phyloP scores from a whole-genome alignment of 495 filamentous ascomycete species.

The Tuber calosporum region DNA sequence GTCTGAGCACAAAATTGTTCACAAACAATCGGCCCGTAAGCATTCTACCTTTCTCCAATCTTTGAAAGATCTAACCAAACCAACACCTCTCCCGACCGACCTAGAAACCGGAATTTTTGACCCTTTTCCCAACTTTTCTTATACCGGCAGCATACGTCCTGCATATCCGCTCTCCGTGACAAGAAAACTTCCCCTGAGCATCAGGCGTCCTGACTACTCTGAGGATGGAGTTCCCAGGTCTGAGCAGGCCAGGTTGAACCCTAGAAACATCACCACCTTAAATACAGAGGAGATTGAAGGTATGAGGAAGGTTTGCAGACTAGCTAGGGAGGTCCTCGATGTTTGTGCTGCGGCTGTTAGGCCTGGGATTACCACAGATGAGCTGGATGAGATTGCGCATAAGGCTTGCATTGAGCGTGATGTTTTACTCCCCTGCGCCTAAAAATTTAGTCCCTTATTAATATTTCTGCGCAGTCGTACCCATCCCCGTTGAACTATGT shows the following conservation, averaged over 20 bases:
- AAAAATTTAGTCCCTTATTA: background rate
- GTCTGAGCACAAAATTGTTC: constrained; percentile 76
- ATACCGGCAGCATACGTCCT: constrained; percentile 71
- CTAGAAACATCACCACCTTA: constrained; percentile 66
- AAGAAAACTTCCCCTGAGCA: constrained; percentile 68
- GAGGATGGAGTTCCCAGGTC: constrained; percentile 73
- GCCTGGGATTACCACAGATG: constrained; percentile 91
- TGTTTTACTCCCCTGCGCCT: constrained; percentile 48
- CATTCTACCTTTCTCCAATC: constrained; percentile 43
- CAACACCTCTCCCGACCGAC: constrained; percentile 79
- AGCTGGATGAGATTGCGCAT: constrained; percentile 93
- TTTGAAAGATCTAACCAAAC: constrained; percentile 60
- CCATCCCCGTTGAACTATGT: constrained; percentile 94
- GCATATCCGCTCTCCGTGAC: constrained; percentile 78
- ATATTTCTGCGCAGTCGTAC: constrained; percentile 62
- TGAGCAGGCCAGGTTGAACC: constrained; percentile 59
- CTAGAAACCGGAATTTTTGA: constrained; percentile 83
- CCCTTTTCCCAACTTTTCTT: constrained; percentile 80
- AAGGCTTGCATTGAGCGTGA: constrained; percentile 89
- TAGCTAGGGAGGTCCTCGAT: constrained; percentile 89
- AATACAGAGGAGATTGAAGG: constrained; percentile 69
- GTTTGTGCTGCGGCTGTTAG: constrained; percentile 70
- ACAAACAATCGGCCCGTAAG: constrained; percentile 75
- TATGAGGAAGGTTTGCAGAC: constrained; percentile 87
- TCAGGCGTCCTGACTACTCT: constrained; percentile 78